Evolutionary conservation across 2,329 filamentous ascomycete species (phyloP).

Genomic region (Xylaria sp.): DNA sequence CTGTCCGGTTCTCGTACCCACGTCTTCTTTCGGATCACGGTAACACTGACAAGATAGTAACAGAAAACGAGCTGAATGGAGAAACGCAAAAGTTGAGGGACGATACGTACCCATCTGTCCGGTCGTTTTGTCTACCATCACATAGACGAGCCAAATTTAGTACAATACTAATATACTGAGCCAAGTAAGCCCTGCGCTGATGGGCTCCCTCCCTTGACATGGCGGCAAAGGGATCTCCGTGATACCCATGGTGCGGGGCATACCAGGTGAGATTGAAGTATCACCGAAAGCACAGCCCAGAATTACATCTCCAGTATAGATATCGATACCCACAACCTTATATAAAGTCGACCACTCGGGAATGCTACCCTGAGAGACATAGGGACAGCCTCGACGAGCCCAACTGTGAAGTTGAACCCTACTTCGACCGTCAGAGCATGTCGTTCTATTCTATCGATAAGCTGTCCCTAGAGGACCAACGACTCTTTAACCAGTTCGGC

Average conservation of each 20-base stretch:
- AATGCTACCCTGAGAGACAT: conserved; percentile 1
- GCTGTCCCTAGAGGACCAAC: conserved; percentile 42
- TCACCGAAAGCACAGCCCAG: background rate
- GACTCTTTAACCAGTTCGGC: conserved; percentile 46
- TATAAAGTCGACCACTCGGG: conserved; percentile 25
- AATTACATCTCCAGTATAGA: background rate
- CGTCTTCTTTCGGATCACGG: background rate
- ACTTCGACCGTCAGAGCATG: conserved; percentile 30
- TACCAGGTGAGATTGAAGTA: conserved; percentile 2
- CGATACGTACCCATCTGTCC: conserved; percentile 12
- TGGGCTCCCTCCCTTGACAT: conserved; percentile 17
- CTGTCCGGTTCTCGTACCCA: background rate
- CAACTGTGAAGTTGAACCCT: conserved; percentile 3
- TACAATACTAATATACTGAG: conserved; percentile 4
- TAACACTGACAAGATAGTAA: conserved; percentile 10
- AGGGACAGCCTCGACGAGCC: conserved; percentile 4
- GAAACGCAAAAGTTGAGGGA: conserved; percentile 4
- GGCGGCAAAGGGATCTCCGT: conserved; percentile 7
- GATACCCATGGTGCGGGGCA: background rate
- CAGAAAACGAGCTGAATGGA: conserved; percentile 4
- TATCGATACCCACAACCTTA: background rate
- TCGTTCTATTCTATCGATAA: conserved; percentile 43
- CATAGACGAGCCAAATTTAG: background rate
- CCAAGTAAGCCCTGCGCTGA: conserved; percentile 15
- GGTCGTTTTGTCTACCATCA: conserved; percentile 6